phyloP scores from a whole-genome alignment of 495 filamentous ascomycete genomes.

The Penicillium chermesinum region DNA sequence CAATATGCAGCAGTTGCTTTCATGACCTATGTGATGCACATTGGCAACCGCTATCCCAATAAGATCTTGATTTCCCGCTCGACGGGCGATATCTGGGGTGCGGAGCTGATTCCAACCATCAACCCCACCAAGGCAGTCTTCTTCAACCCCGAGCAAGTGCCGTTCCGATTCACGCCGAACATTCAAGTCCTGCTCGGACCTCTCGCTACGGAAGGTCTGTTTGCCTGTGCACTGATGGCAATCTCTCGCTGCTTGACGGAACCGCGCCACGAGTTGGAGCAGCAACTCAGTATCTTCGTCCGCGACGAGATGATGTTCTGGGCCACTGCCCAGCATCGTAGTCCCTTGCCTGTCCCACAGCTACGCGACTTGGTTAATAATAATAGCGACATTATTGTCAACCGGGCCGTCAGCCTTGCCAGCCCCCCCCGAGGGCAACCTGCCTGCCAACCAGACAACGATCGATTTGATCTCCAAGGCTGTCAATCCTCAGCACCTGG shows the following conservation, averaged over 20 bases:
- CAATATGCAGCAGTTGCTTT: slow-evolving; percentile 95
- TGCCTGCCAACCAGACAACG: slow-evolving; percentile 94
- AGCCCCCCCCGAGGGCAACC: slow-evolving; percentile 54
- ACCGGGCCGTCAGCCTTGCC: slow-evolving; percentile 77
- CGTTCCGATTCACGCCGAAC: slow-evolving; percentile 95
- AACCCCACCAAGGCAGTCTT: slow-evolving; percentile 76
- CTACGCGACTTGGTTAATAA: slow-evolving; percentile 80
- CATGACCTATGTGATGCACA: slow-evolving; percentile 97
- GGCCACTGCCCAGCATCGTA: slow-evolving; percentile 78
- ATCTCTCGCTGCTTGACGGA: slow-evolving; percentile 95
- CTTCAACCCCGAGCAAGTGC: slow-evolving; percentile 89
- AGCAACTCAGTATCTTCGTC: slow-evolving; percentile 88
- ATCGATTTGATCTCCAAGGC: slow-evolving; percentile 84
- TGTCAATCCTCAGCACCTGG: slow-evolving; percentile 80
- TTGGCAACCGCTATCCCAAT: slow-evolving; percentile 88
- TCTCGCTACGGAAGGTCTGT: slow-evolving; percentile 91
- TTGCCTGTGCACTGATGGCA: slow-evolving; percentile 84
- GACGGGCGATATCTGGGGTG: slow-evolving; percentile 92
- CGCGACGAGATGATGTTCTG: slow-evolving; percentile 98
- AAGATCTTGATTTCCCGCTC: slow-evolving; percentile 88
- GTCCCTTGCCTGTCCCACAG: slow-evolving; percentile 58
- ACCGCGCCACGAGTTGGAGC: slow-evolving; percentile 81
- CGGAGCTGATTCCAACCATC: slow-evolving; percentile 84
- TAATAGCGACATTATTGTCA: slow-evolving; percentile 87
- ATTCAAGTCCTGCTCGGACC: slow-evolving; percentile 94